Evolutionary conservation across 352 stramenopile genomes (phyloP).

Genomic region (Globisporangium spinosum): DNA sequence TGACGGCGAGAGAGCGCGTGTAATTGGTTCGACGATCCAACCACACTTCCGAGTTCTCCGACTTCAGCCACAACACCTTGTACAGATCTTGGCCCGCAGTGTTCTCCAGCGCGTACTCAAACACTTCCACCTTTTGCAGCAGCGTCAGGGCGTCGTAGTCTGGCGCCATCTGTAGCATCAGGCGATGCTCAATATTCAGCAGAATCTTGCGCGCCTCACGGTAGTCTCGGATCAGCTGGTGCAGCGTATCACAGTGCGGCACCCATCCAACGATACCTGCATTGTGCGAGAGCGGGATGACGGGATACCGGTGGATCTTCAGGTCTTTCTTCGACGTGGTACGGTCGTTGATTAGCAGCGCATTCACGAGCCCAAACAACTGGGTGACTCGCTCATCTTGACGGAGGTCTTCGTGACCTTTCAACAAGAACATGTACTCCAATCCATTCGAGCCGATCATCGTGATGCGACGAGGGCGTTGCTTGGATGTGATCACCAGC

Average conservation of each 20-base stretch:
- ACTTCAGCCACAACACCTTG: constrained; percentile 96
- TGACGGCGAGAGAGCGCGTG: constrained; percentile 96
- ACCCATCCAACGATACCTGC: constrained; percentile 98
- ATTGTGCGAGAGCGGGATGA: constrained; percentile 98
- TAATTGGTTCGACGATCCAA: constrained; percentile 97
- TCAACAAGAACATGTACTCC: constrained; percentile 99
- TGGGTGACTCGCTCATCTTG: constrained; percentile 99
- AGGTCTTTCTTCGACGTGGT: constrained; percentile 96
- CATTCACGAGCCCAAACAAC: constrained; percentile 99
- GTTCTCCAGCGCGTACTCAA: constrained; percentile 91
- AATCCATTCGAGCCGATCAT: constrained; percentile 95
- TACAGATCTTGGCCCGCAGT: constrained; percentile 96
- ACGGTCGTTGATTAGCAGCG: constrained; percentile 94
- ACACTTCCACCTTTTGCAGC: constrained; percentile 99
- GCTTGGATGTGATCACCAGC: constrained; percentile 97
- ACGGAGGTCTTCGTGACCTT: constrained; percentile 98
- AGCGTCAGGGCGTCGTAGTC: constrained; percentile 96
- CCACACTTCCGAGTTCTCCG: constrained; percentile 97
- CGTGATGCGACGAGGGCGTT: constrained; percentile 93
- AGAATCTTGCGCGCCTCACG: constrained; percentile 88
- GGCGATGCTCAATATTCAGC: constrained; percentile 93
- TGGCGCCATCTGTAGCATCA: constrained; percentile 84
- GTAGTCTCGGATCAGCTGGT: constrained; percentile 96
- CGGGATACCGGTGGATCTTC: constrained; percentile 96
- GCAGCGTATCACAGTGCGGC: constrained; percentile 97